Evolutionary conservation across 345 rosid genomes (phyloP), one percentile per base, ranked within the genome.

Genomic region (Nasturtium officinale): DNA sequence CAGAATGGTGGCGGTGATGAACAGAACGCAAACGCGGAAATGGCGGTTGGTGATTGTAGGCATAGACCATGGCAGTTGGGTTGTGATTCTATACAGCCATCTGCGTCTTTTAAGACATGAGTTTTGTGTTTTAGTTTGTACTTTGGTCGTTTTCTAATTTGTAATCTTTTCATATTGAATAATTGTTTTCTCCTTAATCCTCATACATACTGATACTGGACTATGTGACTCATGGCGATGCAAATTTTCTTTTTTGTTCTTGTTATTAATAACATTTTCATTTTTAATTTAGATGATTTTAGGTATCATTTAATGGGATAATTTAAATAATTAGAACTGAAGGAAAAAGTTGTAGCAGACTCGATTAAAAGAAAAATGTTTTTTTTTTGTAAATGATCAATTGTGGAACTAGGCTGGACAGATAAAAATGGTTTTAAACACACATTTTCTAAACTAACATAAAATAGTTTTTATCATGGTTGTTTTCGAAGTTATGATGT

Each of bases 41-140:
- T 26, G 48, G 51, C 43, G 42, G 68, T 7, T 48, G 80, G 80
- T 58, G 80, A 71, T 57, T 71, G 76, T 71, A 63, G 80, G 25
- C 15, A 26, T 69, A 50, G 56, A 29, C 67, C 56, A 0, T 71
- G 72, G 61, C 65, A 47, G 11, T 54, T 63, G 65, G 52, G 60
- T 63, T 37, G 21, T 62, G 75, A 56, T 55, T 69, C 70, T 25
- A 9, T 64, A 8, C 76, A 63, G 48, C 67, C 76, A 63, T 13
- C 65, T 1, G 40, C 76, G 72, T 77, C 71, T 15, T 77, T 65
- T 20, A 77, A 50, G 40, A 77, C 76, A 5, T 77, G 75, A 69
- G 58, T 13, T 15, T 16, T 56, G 11, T 62, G 40, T 64, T 7
- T 40, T 63, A 42, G 64, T 56, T 64, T 62, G 45, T 73, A 29